phyloP scores from a whole-genome alignment of 2,329 filamentous ascomycete species.

The Alternaria ventricosa region DNA sequence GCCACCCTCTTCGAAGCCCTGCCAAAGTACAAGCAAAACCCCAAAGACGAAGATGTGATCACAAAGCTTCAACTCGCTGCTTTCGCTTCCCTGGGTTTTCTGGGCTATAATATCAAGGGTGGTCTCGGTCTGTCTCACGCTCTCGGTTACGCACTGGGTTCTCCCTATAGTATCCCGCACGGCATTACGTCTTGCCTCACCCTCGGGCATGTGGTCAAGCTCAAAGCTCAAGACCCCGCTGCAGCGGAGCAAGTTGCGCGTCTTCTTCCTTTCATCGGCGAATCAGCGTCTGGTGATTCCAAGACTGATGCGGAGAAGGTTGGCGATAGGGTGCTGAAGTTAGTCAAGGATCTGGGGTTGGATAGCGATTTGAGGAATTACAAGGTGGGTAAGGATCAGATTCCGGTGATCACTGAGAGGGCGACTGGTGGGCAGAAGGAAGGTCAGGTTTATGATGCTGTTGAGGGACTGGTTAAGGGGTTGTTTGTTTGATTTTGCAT shows the following conservation, averaged over 20 bases:
- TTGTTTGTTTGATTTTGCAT: slow-evolving; percentile 40
- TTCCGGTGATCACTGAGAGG: slow-evolving; percentile 52
- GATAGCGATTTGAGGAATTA: slow-evolving; percentile 57
- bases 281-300: slow-evolving; percentile 49
- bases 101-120: slow-evolving; percentile 59
- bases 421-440: slow-evolving; percentile 53
- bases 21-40: slow-evolving; percentile 54
- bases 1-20: slow-evolving; percentile 57
- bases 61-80: slow-evolving; percentile 61
- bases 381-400: slow-evolving; percentile 51
- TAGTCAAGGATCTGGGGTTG: slow-evolving; percentile 54
- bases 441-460: slow-evolving; percentile 52
- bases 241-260: slow-evolving; percentile 57
- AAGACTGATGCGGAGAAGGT: slow-evolving; percentile 54
- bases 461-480: slow-evolving; percentile 52
- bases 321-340: slow-evolving; percentile 52
- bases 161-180: slow-evolving; percentile 63
- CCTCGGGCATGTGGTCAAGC: slow-evolving; percentile 60
- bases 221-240: slow-evolving; percentile 56
- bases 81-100: slow-evolving; percentile 58
- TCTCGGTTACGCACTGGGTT: slow-evolving; percentile 61
- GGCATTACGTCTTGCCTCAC: slow-evolving; percentile 63
- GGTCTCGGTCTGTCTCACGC: slow-evolving; percentile 57
- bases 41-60: slow-evolving; percentile 56
- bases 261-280: slow-evolving; percentile 53